Evolutionary conservation across 2,329 filamentous ascomycete species (phyloP).

Genomic region (Colletotrichum shisoi): DNA sequence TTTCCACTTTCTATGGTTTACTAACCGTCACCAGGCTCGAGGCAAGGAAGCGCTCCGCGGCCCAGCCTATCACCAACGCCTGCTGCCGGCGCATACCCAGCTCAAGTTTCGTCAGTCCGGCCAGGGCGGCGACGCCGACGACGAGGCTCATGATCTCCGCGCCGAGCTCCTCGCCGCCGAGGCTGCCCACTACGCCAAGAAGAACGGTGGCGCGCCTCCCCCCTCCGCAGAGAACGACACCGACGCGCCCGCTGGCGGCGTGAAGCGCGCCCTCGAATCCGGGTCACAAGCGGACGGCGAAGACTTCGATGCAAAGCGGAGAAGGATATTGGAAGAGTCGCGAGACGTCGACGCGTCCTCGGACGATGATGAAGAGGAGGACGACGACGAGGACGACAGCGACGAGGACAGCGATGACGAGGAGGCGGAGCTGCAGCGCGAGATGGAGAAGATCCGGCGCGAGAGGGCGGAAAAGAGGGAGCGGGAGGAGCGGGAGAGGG

Average conservation of each 20-base stretch:
- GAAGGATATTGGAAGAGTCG: slow-evolving; percentile 86
- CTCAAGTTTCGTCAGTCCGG: slow-evolving; percentile 88
- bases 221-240: slow-evolving; percentile 56
- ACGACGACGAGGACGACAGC: slow-evolving; percentile 54
- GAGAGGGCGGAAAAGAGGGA: slow-evolving; percentile 84
- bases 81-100: slow-evolving; percentile 90
- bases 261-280: slow-evolving; percentile 72
- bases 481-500: slow-evolving; percentile 57
- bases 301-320: slow-evolving; percentile 80
- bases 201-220: slow-evolving; percentile 67
- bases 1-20: not conserved
- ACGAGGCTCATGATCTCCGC: slow-evolving; percentile 76
- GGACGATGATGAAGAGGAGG: slow-evolving; percentile 64
- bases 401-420: slow-evolving; percentile 81
- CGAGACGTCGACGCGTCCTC: slow-evolving; percentile 84
- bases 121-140: slow-evolving; percentile 83
- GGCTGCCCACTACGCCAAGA: slow-evolving; percentile 85
- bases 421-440: slow-evolving; percentile 86
- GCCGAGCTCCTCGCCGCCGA: slow-evolving; percentile 91
- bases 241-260: slow-evolving; percentile 49
- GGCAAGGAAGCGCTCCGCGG: slow-evolving; percentile 95
- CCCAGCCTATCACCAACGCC: slow-evolving; percentile 93
- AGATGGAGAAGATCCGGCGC: slow-evolving; percentile 91
- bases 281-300: slow-evolving; percentile 56
- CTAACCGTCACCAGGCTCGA: slow-evolving; percentile 67